Percentiles rank a stretch among this genome's conserved stretches.
Conservation (phyloP, 1,284 basidiomycete genomes). For the Cryptococcus wingfieldii region DNA sequence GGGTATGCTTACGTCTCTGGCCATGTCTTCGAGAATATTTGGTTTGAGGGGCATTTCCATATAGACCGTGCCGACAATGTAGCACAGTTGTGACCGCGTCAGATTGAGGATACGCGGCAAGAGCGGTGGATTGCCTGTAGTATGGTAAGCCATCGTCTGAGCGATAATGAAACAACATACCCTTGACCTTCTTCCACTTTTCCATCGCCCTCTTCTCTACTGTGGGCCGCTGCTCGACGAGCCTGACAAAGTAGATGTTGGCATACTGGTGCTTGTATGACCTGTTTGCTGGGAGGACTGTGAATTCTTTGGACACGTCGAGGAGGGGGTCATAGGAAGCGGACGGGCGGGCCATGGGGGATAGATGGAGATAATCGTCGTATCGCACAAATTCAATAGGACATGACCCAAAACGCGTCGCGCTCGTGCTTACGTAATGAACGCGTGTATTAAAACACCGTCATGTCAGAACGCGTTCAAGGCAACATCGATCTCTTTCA, state of each 20-base stretch:
- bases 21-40: slow-evolving; percentile 91
- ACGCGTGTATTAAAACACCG: too few species aligned
- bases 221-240: slow-evolving; percentile 60
- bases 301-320: slow-evolving; percentile 45
- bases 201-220: slow-evolving; percentile 63
- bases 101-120: slow-evolving; percentile 86
- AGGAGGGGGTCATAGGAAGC: slow-evolving; percentile 38
- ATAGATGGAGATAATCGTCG: too few species aligned
- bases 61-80: slow-evolving; percentile 90
- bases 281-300: slow-evolving; percentile 37
- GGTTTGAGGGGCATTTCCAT: slow-evolving; percentile 98
- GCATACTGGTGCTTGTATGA: slow-evolving; percentile 77
- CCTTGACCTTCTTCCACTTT: slow-evolving; percentile 63
- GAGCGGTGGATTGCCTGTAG: slow-evolving; percentile 63
- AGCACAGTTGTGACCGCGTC: slow-evolving; percentile 76
- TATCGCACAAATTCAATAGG: too few species aligned
- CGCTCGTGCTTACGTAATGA: background rate
- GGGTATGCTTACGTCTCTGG: slow-evolving; percentile 67
- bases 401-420: slow-evolving; percentile 1
- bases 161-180: slow-evolving; percentile 46
- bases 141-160: background rate
- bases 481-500: background rate
- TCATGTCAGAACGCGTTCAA: too few species aligned
- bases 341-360: slow-evolving; percentile 17
- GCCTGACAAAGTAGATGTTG: slow-evolving; percentile 82